Conservation (phyloP, 1,284 basidiomycete genomes). For the Boletellus deceptivus region DNA sequence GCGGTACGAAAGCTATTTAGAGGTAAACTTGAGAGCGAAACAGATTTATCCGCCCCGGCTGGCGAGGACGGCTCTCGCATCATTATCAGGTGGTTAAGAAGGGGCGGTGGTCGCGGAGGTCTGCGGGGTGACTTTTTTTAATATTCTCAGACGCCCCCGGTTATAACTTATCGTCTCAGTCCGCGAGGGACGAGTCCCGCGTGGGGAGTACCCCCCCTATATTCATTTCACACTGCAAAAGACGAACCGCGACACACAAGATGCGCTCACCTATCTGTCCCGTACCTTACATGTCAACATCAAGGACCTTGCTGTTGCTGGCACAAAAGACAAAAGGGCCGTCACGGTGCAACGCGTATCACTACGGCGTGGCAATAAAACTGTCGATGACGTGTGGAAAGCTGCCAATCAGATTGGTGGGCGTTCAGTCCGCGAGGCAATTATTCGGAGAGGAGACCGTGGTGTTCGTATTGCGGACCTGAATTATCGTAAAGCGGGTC, state of each 20-base stretch:
- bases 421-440: slow-evolving; percentile 54
- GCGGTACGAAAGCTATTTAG: slow-evolving; percentile 77
- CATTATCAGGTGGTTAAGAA: slow-evolving; percentile 69
- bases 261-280: slow-evolving; percentile 80
- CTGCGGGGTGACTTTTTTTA: slow-evolving; percentile 30
- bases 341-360: slow-evolving; percentile 94
- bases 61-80: slow-evolving; percentile 67
- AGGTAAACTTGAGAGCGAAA: slow-evolving; percentile 83
- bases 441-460: slow-evolving; percentile 79
- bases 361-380: slow-evolving; percentile 75
- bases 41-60: slow-evolving; percentile 51
- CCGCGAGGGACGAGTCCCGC: slow-evolving; percentile 43
- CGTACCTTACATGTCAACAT: slow-evolving; percentile 72
- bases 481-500: slow-evolving; percentile 73
- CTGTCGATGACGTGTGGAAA: slow-evolving; percentile 84
- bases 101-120: slow-evolving; percentile 43
- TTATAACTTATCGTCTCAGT: slow-evolving; percentile 18
- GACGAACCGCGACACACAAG: slow-evolving; percentile 96
- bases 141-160: not conserved
- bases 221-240: slow-evolving; percentile 98
- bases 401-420: slow-evolving; percentile 67
- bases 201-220: slow-evolving; percentile 79
- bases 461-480: slow-evolving; percentile 90
- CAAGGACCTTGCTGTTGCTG: slow-evolving; percentile 86
- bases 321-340: slow-evolving; percentile 98